Evolutionary conservation across 2,329 filamentous ascomycete genomes (phyloP).

Genomic region (Microascus cirrosus): DNA sequence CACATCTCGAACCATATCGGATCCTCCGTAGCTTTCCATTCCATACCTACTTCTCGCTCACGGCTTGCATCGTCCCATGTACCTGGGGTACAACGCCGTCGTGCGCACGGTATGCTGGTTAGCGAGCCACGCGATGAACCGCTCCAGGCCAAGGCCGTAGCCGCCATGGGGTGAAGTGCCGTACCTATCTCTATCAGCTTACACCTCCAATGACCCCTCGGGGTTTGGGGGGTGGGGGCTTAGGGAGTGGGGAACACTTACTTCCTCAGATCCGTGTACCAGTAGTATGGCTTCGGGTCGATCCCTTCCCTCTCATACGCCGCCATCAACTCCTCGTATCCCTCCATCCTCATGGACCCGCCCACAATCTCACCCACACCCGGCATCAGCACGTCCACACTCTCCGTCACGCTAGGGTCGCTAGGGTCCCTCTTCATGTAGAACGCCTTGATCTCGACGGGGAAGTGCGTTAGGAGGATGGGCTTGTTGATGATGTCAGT

Average conservation of each 20-base stretch:
- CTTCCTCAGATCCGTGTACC: slow-evolving; percentile 98
- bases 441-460: slow-evolving; percentile 94
- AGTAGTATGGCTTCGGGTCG: slow-evolving; percentile 80
- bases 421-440: slow-evolving; percentile 89
- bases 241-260: slow-evolving; percentile 35
- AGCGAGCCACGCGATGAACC: slow-evolving; percentile 53
- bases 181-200: slow-evolving; percentile 43
- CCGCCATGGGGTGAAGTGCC: slow-evolving; percentile 87
- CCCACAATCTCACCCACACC: slow-evolving; percentile 96
- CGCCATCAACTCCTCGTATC: slow-evolving; percentile 77
- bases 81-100: slow-evolving; percentile 67
- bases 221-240: neutral
- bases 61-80: slow-evolving; percentile 72
- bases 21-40: neutral
- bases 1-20: neutral
- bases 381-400: slow-evolving; percentile 77
- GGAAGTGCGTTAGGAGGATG: slow-evolving; percentile 96
- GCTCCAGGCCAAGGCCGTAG: slow-evolving; percentile 85
- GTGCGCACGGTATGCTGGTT: slow-evolving; percentile 54
- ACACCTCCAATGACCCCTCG: slow-evolving; percentile 9
- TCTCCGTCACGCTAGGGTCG: slow-evolving; percentile 81
- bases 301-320: slow-evolving; percentile 85
- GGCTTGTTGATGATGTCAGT: slow-evolving; percentile 92
- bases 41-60: slow-evolving; percentile 24
- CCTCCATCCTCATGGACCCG: slow-evolving; percentile 91